These are phyloP conservation scores for Xylariaceae sp. DNA, from an alignment of 2,329 filamentous ascomycete genomes.

Conservation along the genomic window DNA sequence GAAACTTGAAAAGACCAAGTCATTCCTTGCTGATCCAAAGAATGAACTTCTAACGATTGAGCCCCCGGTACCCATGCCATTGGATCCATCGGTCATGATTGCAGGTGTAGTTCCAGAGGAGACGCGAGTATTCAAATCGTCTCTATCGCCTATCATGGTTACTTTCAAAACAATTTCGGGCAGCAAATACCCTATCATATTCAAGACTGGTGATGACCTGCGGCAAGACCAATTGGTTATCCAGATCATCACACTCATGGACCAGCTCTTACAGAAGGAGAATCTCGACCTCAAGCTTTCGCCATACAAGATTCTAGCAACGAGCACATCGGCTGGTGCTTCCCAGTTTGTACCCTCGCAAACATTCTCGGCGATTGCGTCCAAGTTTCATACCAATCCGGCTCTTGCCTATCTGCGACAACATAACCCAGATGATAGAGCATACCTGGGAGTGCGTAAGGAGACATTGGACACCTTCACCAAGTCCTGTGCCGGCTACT, in stretches of 20 bases:
- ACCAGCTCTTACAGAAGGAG: constrained; percentile 88
- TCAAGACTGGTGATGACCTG: constrained; percentile 95
- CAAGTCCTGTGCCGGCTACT: constrained; percentile 94
- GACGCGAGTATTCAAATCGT: constrained; percentile 91
- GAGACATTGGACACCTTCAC: constrained; percentile 94
- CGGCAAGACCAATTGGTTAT: constrained; percentile 97
- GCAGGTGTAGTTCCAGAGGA: constrained; percentile 78
- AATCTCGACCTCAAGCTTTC: constrained; percentile 93
- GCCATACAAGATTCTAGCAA: constrained; percentile 93
- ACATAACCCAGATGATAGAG: constrained; percentile 80
- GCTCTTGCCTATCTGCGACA: constrained; percentile 79
- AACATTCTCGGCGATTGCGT: constrained; percentile 73
- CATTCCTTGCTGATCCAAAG: constrained; percentile 77
- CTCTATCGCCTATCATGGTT: constrained; percentile 82
- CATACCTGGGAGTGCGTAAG: constrained; percentile 79
- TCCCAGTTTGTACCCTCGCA: constrained; percentile 90
- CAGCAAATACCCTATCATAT: constrained; percentile 82
- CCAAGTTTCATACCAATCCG: constrained; percentile 69
- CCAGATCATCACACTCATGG: constrained; percentile 96
- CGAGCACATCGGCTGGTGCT: constrained; percentile 79
- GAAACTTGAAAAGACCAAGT: constrained; percentile 80
- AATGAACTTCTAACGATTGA: constrained; percentile 83
- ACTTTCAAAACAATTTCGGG: constrained; percentile 79
- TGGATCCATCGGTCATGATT: constrained; percentile 78
- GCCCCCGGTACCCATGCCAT: constrained; percentile 76